phyloP scores from a whole-genome alignment of 2,329 filamentous ascomycete genomes.

The Colletotrichum sp. region DNA sequence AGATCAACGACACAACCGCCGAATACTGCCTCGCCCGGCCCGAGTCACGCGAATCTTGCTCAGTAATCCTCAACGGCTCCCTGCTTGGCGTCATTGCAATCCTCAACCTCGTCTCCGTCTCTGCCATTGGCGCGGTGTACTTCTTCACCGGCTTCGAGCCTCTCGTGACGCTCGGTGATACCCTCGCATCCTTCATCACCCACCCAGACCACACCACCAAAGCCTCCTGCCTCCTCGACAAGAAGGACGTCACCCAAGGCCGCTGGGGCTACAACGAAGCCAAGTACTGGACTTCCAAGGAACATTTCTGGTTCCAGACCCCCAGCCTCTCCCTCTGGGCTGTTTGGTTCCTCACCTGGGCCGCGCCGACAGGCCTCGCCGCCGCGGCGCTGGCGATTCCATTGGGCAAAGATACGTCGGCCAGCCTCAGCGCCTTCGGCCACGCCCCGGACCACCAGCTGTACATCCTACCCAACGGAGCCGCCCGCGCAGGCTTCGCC shows the following conservation, averaged over 20 bases:
- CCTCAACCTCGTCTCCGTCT: constrained; percentile 43
- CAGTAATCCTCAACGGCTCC: constrained; percentile 46
- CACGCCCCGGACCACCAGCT: constrained; percentile 38
- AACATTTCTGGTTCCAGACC: constrained; percentile 51
- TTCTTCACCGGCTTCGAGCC: constrained; percentile 40
- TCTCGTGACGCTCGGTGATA: constrained; percentile 56
- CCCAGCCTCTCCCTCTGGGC: constrained; percentile 49
- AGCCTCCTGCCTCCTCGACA: constrained; percentile 51
- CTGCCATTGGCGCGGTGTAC: constrained; percentile 34
- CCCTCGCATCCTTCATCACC: constrained; percentile 53
- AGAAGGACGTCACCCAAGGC: constrained; percentile 47
- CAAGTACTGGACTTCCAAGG: constrained; percentile 45
- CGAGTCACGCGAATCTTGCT: constrained; percentile 35
- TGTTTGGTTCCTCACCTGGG: constrained; percentile 43
- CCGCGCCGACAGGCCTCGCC: constrained; percentile 38
- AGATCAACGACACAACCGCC: constrained; percentile 25
- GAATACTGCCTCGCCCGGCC: constrained; percentile 14
- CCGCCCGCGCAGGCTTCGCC: constrained; percentile 31
- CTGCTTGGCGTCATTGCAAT: constrained; percentile 48
- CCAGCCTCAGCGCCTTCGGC: constrained; percentile 43
- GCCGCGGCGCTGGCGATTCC: constrained; percentile 43
- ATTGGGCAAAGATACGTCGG: constrained; percentile 30
- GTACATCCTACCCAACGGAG: constrained; percentile 29
- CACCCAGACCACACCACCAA: constrained; percentile 49
- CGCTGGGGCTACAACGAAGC: constrained; percentile 48